Base-by-base conservation (phyloP, 2,329 filamentous ascomycete genomes). In the Colletotrichum costaricense region DNA sequence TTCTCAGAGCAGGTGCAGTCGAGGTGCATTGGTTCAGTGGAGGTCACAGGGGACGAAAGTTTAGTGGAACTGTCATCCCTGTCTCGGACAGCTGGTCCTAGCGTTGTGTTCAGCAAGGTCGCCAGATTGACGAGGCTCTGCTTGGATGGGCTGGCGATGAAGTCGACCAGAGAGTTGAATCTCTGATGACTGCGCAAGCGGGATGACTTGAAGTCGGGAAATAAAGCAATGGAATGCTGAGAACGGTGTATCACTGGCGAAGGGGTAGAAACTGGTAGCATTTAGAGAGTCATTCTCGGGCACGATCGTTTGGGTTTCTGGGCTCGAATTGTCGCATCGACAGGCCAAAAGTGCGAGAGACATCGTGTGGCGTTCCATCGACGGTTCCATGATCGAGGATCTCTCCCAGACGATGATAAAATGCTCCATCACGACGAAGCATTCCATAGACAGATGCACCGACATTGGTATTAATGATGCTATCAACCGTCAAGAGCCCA, bases 1-100 rank as follows among this genome's bases (percentile, higher is more conserved):
- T 71, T 67, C 63, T 71, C 56, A 35, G 55, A 26, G 42, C 55
- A n/a, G 28, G 46, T 49, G 63, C 69, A 63, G n/a, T 67, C 46
- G 42, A 49, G 42, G 19, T 49, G 42, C 42, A 49, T 9, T 49
- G 42, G 42, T 49, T 0, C 5, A 49, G 69, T 69, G 70, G 55
- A 62, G 46, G 22, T 38, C 12, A 67, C 67, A 62, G 62, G 62
- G 70, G 67, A 28, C 8, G n/a, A 57, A 59, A 55, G 19, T 69
- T 72, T 57, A 52, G 56, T 71, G 55, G 70, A 11, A n/a, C 35
- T 26, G 7, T 4, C 24, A 65, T 57, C 67, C 33, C 56, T 71
- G 56, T 52, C 19, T n/a, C 8, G 38, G 4, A 11, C 7, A 2
- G 64, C 7, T 65, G 67, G 26, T 42, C 67, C 38, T 35, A 65